Conservation (phyloP, 345 rosid genomes). For the Acer negundo region DNA sequence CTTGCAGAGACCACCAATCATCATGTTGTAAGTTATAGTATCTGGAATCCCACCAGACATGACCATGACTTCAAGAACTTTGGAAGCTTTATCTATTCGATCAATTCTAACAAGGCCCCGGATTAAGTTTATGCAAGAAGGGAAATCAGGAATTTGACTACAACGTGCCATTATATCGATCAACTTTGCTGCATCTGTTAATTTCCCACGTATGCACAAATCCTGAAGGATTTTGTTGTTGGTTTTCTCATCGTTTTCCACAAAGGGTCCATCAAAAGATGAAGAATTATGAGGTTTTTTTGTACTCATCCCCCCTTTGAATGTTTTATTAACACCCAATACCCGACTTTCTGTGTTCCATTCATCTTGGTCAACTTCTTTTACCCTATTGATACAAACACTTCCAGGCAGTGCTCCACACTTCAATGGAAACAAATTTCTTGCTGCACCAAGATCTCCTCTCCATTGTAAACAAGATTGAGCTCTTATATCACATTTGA, state of each 20-base stretch:
- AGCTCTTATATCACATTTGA: conserved; percentile 14
- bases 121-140: conserved; percentile 67
- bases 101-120: conserved; percentile 62
- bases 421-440: conserved; percentile 26
- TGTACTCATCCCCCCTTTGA: conserved; percentile 27
- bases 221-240: conserved; percentile 67
- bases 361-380: conserved; percentile 44
- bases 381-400: conserved; percentile 36
- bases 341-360: conserved; percentile 36
- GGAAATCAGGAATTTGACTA: conserved; percentile 74
- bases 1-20: conserved; percentile 73
- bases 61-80: conserved; percentile 62
- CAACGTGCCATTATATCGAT: conserved; percentile 71
- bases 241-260: conserved; percentile 54
- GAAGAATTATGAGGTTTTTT: conserved; percentile 30
- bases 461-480: conserved; percentile 27
- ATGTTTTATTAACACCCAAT: conserved; percentile 25
- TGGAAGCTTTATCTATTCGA: conserved; percentile 59
- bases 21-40: conserved; percentile 76
- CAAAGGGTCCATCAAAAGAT: conserved; percentile 47
- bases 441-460: conserved; percentile 26
- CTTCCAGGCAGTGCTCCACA: conserved; percentile 40
- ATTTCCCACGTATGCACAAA: conserved; percentile 57
- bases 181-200: conserved; percentile 55
- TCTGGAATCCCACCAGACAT: conserved; percentile 89